Base-by-base conservation (phyloP, 345 rosid species). In the Anastatica hierochuntica region DNA sequence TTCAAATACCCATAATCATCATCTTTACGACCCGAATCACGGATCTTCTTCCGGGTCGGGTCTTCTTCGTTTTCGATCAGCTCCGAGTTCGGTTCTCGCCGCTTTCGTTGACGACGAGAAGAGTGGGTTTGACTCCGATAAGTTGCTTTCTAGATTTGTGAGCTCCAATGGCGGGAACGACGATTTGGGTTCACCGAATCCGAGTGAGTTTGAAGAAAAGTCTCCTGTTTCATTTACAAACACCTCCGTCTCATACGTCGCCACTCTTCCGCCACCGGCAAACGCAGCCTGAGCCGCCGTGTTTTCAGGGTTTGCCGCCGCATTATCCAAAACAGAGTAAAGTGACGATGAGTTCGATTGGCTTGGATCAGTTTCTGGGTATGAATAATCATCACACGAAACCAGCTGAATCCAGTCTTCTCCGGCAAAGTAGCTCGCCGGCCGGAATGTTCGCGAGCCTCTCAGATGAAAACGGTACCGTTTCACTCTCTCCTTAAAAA, bases 381-480 rank as follows among this genome's bases (percentile, higher is more conserved):
- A 29, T 74, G 77, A 63, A 59, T 49, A 78, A 72, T 15, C 74
- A 57, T 29, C 78, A 48, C 56, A 60, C 59, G 15, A 79, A 78
- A 61, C 53, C 70, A 16, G 60, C 62, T 38, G 74, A 66, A 37
- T 77, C 89, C 1, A 73, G 40, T 57, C 77, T 81, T 35, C 62
- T 68, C 47, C 79, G 90, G 55, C 98, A 82, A 71, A 85, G 74
- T 49, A 90, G 86, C 80, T 84, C 88, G 0, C 95, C 95, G 6
- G 77, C 92, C 21, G 96, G 96, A 35, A 74, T 75, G 64, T 78
- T 84, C 56, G 60, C 83, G 0, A 71, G 79, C 62, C 62, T 82
- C 19, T 67, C 88, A n/a, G 70, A 50, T 15, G 89, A 74, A 56
- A 78, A 82, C 77, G 98, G 98, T 90, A 69, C n/a, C n/a, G n/a